Evolutionary conservation across 164 flowering plant species (phyloP).

Genomic region (Piper longum): DNA sequence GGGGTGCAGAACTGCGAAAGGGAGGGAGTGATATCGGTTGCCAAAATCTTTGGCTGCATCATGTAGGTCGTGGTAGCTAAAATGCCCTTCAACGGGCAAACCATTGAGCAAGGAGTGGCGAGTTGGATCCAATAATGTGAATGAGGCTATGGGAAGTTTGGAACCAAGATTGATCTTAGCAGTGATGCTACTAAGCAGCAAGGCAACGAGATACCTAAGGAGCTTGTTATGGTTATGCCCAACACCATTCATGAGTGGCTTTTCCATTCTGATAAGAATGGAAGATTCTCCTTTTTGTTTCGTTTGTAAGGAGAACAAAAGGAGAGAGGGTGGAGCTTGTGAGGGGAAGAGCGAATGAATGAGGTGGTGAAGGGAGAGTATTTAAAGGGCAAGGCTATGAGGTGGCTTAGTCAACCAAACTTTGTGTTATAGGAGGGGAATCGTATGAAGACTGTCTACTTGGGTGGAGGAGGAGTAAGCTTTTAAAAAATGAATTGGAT

Average conservation of each 20-base stretch:
- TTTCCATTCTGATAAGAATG: constrained; percentile 16
- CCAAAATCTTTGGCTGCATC: constrained; percentile 77
- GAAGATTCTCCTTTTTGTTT: constrained; percentile 8
- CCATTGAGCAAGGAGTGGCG: constrained; percentile 17
- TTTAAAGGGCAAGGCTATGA: constrained; percentile 33
- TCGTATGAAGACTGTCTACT: constrained; percentile 29
- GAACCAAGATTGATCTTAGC: constrained; percentile 29
- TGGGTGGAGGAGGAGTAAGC: constrained; percentile 8
- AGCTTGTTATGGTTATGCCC: constrained; percentile 14
- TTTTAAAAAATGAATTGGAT: not conserved
- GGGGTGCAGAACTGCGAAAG: constrained; percentile 55
- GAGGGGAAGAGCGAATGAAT: constrained; percentile 17
- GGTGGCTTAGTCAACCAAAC: constrained; percentile 35
- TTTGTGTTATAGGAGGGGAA: constrained; percentile 15
- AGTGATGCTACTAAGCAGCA: constrained; percentile 27
- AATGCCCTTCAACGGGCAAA: constrained; percentile 32
- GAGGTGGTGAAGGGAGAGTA: constrained; percentile 23
- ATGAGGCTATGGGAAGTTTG: constrained; percentile 14
- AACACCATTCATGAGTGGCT: constrained; percentile 14
- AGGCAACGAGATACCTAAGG: constrained; percentile 20
- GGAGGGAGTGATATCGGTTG: constrained; percentile 37
- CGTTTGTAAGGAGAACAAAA: constrained; percentile 3
- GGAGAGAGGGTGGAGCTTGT: constrained; percentile 7
- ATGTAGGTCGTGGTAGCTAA: constrained; percentile 28
- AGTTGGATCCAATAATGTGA: constrained; percentile 1